Evolutionary conservation across 495 filamentous ascomycete genomes (phyloP).

Genomic region (Aspergillus indologenus): DNA sequence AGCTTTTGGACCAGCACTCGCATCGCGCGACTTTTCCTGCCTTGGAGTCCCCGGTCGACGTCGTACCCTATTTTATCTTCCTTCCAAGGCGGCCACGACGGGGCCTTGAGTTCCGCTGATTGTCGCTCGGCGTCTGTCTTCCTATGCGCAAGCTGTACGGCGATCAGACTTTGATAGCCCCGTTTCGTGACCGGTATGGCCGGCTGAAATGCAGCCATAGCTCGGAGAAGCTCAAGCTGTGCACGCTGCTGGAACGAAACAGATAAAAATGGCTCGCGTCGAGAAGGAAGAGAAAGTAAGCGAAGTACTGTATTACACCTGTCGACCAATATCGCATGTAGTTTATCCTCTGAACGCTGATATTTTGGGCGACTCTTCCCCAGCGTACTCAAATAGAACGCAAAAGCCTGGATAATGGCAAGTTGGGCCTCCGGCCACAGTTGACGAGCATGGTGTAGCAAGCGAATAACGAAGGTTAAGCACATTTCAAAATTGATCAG

Average conservation of each 20-base stretch:
- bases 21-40: slow-evolving; percentile 56
- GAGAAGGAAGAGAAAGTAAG: slow-evolving; percentile 53
- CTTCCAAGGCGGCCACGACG: slow-evolving; percentile 72
- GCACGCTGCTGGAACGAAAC: slow-evolving; percentile 53
- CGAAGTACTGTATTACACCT: slow-evolving; percentile 53
- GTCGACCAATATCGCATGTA: slow-evolving; percentile 27
- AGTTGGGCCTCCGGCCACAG: slow-evolving; percentile 56
- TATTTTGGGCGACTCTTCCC: slow-evolving; percentile 7
- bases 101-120: slow-evolving; percentile 57
- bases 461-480: slow-evolving; percentile 42
- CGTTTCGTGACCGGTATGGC: slow-evolving; percentile 54
- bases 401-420: slow-evolving; percentile 40
- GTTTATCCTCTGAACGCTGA: slow-evolving; percentile 7
- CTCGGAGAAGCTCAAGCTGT: slow-evolving; percentile 59
- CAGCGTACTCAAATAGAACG: slow-evolving; percentile 29
- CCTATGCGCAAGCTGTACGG: slow-evolving; percentile 59
- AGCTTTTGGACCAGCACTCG: slow-evolving; percentile 55
- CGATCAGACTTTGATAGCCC: slow-evolving; percentile 60
- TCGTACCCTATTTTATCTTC: slow-evolving; percentile 59
- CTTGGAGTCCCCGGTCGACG: slow-evolving; percentile 51
- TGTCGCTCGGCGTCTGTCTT: slow-evolving; percentile 59
- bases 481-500: slow-evolving; percentile 28
- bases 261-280: slow-evolving; percentile 46
- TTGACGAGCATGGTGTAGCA: slow-evolving; percentile 57
- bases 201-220: slow-evolving; percentile 58